These are phyloP conservation scores for Bipolaris cookei DNA, from an alignment of 2,329 filamentous ascomycete genomes.

Conservation along the genomic window DNA sequence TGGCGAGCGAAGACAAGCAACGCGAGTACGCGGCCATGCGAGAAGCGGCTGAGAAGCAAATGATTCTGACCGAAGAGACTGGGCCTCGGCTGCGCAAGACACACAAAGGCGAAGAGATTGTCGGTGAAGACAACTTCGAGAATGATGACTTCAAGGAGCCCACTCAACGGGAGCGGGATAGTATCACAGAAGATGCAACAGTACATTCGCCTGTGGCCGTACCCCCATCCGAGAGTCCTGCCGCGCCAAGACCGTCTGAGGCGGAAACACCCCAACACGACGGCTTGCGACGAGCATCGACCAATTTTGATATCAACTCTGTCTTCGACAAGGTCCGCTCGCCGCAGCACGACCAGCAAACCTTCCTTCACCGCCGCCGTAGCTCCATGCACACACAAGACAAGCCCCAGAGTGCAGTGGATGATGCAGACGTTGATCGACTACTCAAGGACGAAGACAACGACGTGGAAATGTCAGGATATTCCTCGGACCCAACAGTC, in stretches of 20 bases:
- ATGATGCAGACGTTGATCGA: constrained; percentile 89
- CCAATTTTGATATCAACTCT: constrained; percentile 81
- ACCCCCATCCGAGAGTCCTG: constrained; percentile 30
- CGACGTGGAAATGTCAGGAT: constrained; percentile 76
- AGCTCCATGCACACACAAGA: constrained; percentile 54
- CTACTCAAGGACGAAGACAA: constrained; percentile 82
- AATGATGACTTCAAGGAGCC: constrained; percentile 38
- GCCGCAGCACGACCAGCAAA: constrained; percentile 61
- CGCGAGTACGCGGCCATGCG: constrained; percentile 77
- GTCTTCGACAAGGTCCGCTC: constrained; percentile 86
- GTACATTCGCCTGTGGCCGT: constrained; percentile 25
- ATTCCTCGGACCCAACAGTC: constrained; percentile 75
- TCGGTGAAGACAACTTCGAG: constrained; percentile 70
- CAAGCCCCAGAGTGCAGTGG: constrained; percentile 62
- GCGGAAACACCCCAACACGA: constrained; percentile 48
- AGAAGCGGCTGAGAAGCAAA: constrained; percentile 79
- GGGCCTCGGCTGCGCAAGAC: constrained; percentile 84
- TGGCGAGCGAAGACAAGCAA: constrained; percentile 90
- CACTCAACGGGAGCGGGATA: constrained; percentile 35
- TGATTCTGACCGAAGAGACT: constrained; percentile 74
- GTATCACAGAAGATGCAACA: constrained; percentile 30
- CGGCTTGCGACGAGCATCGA: constrained; percentile 58
- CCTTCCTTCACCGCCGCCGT: constrained; percentile 58
- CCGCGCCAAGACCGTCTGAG: constrained; percentile 30
- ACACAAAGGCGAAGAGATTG: constrained; percentile 91